Conservation (phyloP, 2,329 filamentous ascomycete species). For the Zymoseptoria ardabiliae region DNA sequence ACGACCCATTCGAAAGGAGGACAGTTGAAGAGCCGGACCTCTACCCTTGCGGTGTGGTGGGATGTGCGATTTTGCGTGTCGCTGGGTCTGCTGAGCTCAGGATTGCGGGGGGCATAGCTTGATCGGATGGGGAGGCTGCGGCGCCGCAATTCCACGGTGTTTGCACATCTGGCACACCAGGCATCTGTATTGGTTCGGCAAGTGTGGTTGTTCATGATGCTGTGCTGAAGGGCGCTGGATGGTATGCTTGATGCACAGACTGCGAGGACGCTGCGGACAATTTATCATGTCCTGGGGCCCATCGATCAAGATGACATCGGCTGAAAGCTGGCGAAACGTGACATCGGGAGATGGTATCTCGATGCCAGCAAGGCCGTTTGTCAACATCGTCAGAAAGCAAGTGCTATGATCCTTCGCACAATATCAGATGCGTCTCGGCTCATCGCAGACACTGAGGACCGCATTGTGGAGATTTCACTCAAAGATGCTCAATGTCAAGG, state of each 20-base stretch:
- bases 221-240: neutral
- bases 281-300: neutral
- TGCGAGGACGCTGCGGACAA: neutral
- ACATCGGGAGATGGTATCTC: neutral
- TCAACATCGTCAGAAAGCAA: neutral
- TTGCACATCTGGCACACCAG: neutral
- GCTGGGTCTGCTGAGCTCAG: neutral
- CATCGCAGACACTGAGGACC: too few species aligned
- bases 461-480: too few species aligned
- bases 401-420: too few species aligned
- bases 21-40: too few species aligned
- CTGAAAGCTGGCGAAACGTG: neutral
- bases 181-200: neutral
- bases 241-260: neutral
- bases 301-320: neutral
- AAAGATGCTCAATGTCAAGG: too few species aligned
- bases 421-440: too few species aligned
- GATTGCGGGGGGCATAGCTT: neutral
- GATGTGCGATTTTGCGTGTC: too few species aligned
- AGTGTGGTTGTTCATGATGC: neutral
- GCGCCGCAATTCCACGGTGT: neutral
- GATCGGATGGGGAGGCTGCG: too few species aligned
- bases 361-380: neutral
- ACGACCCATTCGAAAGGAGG: too few species aligned
- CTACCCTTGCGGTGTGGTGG: too few species aligned